phyloP scores from a whole-genome alignment of 2,329 filamentous ascomycete genomes.

The Phyllosticta citriasiana region DNA sequence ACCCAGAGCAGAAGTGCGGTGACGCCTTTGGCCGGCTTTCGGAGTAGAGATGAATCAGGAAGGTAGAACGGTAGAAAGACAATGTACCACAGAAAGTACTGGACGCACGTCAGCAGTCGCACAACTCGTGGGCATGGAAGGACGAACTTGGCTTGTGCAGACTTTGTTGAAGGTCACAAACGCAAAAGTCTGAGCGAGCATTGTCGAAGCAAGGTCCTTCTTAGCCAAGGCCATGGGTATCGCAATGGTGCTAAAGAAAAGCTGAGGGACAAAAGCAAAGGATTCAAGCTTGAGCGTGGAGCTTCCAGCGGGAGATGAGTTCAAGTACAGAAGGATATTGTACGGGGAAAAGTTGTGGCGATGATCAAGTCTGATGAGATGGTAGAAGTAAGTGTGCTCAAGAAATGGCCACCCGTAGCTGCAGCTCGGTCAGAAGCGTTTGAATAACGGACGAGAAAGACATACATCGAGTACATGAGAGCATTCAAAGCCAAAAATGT shows the following conservation, averaged over 20 bases:
- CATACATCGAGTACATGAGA: slow-evolving; percentile 67
- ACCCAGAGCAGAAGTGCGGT: slow-evolving; percentile 64
- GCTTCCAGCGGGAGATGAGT: slow-evolving; percentile 47
- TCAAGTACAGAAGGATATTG: slow-evolving; percentile 81
- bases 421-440: neutral
- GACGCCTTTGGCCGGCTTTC: slow-evolving; percentile 50
- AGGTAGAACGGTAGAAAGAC: slow-evolving; percentile 88
- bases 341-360: slow-evolving; percentile 98
- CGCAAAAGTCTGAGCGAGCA: slow-evolving; percentile 92
- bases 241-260: slow-evolving; percentile 66
- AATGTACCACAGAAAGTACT: slow-evolving; percentile 99
- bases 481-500: slow-evolving; percentile 68
- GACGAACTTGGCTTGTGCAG: slow-evolving; percentile 82
- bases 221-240: slow-evolving; percentile 71
- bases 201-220: slow-evolving; percentile 67
- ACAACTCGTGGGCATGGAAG: neutral
- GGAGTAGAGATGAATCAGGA: slow-evolving; percentile 63
- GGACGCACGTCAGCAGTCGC: neutral
- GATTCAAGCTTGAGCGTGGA: slow-evolving; percentile 54
- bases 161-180: slow-evolving; percentile 99
- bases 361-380: slow-evolving; percentile 87
- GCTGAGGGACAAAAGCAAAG: slow-evolving; percentile 79
- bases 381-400: slow-evolving; percentile 84
- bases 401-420: slow-evolving; percentile 76
- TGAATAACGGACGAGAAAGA: slow-evolving; percentile 8